Percentiles rank a stretch among this genome's conserved stretches.
Conservation (phyloP, 108 stramenopile species). For the Nitzschia sp. region DNA sequence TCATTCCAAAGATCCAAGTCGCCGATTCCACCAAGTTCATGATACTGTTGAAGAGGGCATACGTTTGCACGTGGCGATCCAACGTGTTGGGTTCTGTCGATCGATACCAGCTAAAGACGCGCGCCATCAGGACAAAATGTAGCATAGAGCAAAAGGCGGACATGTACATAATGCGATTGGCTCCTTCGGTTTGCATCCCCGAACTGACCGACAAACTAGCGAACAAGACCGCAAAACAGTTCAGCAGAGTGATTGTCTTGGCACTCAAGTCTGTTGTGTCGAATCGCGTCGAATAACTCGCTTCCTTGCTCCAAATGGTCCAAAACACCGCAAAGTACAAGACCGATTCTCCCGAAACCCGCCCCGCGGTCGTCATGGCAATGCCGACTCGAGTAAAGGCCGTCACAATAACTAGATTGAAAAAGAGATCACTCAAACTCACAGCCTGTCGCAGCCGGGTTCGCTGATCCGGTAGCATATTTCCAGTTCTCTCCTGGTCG, state of each 20-base stretch:
- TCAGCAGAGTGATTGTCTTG: constrained; percentile 61
- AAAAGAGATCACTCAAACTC: constrained; percentile 69
- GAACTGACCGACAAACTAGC: constrained; percentile 60
- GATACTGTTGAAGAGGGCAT: constrained; percentile 59
- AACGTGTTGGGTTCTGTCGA: constrained; percentile 34
- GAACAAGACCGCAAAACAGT: constrained; percentile 79
- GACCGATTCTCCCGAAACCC: constrained; percentile 44
- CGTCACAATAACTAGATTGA: constrained; percentile 78
- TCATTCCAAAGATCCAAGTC: constrained; percentile 60
- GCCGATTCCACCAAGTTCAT: constrained; percentile 56
- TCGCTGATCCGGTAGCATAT: constrained; percentile 15
- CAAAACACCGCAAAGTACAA: constrained; percentile 87
- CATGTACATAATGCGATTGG: constrained; percentile 69
- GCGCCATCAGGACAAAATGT: constrained; percentile 56
- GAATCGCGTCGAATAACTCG: constrained; percentile 70
- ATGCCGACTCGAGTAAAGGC: constrained; percentile 77
- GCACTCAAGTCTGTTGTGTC: constrained; percentile 81
- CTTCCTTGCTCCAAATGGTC: constrained; percentile 82
- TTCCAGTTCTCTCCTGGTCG: constrained; percentile 13
- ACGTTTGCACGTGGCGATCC: constrained; percentile 47
- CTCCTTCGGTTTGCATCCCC: constrained; percentile 59
- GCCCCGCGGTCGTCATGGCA: constrained; percentile 60
- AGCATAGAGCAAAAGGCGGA: constrained; percentile 65
- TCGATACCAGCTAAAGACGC: constrained; percentile 62
- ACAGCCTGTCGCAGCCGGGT: constrained; percentile 51